Base-by-base conservation (phyloP, 345 rosid genomes). In the Sisymbrium altissimum region DNA sequence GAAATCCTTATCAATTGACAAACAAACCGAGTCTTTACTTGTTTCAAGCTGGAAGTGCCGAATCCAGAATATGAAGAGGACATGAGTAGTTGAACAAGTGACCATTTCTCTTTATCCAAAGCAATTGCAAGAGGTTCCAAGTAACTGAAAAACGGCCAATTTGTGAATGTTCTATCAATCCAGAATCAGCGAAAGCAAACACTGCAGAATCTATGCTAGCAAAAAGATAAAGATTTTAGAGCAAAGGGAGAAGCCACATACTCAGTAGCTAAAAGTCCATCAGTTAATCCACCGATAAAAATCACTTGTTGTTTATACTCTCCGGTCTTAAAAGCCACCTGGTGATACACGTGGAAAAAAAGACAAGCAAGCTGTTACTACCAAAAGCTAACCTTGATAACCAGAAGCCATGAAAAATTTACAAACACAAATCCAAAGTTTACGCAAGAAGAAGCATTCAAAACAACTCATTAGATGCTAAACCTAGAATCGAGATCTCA, bases 251-350 rank as follows among this genome's bases (percentile, higher is more conserved):
- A 50, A 60, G 62, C 55, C 33, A 82, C 96, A 25, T 94, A 94
- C 98, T 89, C 96, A 0, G 96, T 91, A 7, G 96, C 96, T 53
- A 91, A 65, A 75, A 94, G 87, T 36, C 97, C 97, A 84, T 91
- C 96, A 0, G 96, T 89, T 71, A 91, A 74, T 74, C 98, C 96
- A 63, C 96, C 97, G 69, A 94, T 86, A 67, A 94, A 91, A 58
- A 91, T 80, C 61, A 87, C 91, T 79, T 94, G 97, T 58, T 91
- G 97, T 78, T 83, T 91, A 79, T 88, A 88, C 55, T 94, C 97
- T 49, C 97, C 96, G 0, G 93, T 88, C 84, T 88, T 88, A 82
- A 94, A 94, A 70, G 98, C 98, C 52, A 94, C 98, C 96, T 94
- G 84, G 63, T 75, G 66, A 68, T 53, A 43, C 64, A 64, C 6